These are phyloP conservation scores for Colletotrichum sp. DNA, from an alignment of 2,329 filamentous ascomycete species.

Conservation along the genomic window DNA sequence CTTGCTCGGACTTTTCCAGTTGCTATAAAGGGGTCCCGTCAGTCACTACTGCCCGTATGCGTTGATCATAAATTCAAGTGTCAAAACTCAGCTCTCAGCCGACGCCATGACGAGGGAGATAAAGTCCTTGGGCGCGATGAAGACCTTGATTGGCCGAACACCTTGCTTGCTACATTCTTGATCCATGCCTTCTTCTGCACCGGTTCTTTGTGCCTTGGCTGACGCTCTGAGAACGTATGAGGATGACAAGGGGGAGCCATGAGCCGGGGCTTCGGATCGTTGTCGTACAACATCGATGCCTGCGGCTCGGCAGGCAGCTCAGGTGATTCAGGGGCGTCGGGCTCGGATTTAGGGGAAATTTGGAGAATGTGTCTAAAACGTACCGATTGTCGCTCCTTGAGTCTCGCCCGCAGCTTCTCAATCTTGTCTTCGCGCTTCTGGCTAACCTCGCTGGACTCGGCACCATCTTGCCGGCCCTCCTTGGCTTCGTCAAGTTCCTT, in stretches of 20 bases:
- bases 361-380: slow-evolving; percentile 34
- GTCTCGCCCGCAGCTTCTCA: slow-evolving; percentile 60
- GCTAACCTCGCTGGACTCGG: slow-evolving; percentile 40
- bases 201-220: neutral
- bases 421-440: slow-evolving; percentile 57
- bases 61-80: neutral
- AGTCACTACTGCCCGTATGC: slow-evolving; percentile 14
- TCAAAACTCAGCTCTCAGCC: neutral
- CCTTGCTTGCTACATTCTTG: neutral
- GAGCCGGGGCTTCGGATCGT: neutral
- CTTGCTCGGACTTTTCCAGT: slow-evolving; percentile 63
- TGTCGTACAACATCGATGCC: slow-evolving; percentile 9
- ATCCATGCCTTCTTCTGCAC: neutral
- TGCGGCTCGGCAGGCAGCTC: neutral
- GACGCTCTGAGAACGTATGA: neutral
- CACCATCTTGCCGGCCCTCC: slow-evolving; percentile 38
- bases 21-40: slow-evolving; percentile 45
- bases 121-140: neutral
- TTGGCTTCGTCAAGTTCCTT: slow-evolving; percentile 56
- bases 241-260: neutral
- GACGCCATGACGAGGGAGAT: neutral
- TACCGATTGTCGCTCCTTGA: slow-evolving; percentile 65
- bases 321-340: neutral
- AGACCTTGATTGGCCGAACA: neutral
- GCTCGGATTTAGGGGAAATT: neutral